Percentiles rank a stretch among this genome's conserved stretches.
Conservation (phyloP, 2,329 filamentous ascomycete genomes). For the Venturia aucupariae region DNA sequence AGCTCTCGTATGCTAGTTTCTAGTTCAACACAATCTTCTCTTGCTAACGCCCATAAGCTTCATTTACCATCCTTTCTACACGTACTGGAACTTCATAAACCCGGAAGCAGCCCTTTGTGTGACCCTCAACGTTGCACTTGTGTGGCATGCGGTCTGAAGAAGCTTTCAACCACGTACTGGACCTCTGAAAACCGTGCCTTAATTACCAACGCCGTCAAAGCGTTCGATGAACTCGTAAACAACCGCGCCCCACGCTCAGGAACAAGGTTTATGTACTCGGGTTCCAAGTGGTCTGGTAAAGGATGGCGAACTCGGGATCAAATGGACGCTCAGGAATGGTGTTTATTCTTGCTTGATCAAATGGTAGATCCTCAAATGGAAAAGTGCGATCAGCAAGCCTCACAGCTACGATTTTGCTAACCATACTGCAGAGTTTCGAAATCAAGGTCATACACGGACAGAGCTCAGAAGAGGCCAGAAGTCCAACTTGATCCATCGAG, state of each 20-base stretch:
- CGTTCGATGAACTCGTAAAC: neutral
- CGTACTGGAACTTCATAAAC: neutral
- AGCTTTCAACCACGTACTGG: neutral
- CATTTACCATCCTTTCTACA: neutral
- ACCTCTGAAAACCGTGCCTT: neutral
- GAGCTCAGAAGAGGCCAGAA: neutral
- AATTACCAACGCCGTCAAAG: neutral
- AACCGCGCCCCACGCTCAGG: neutral
- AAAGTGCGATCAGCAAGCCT: neutral
- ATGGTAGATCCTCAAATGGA: neutral
- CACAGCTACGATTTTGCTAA: neutral
- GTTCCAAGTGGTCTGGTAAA: neutral
- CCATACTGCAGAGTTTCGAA: neutral
- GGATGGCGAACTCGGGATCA: neutral
- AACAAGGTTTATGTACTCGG: neutral
- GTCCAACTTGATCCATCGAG: neutral
- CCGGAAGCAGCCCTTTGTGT: neutral
- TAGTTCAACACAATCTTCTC: too few species aligned
- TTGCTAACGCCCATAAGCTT: neutral
- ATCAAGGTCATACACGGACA: neutral
- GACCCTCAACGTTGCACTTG: neutral
- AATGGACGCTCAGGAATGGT: conserved; percentile 3
- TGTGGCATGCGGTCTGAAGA: neutral
- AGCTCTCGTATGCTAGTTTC: neutral
- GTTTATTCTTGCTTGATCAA: neutral